A percentile compares a stretch with the other conserved stretches of the same genome.
These are phyloP conservation scores for Nymphaea thermarum DNA, from an alignment of 164 flowering plant species.

Conservation along the genomic window DNA sequence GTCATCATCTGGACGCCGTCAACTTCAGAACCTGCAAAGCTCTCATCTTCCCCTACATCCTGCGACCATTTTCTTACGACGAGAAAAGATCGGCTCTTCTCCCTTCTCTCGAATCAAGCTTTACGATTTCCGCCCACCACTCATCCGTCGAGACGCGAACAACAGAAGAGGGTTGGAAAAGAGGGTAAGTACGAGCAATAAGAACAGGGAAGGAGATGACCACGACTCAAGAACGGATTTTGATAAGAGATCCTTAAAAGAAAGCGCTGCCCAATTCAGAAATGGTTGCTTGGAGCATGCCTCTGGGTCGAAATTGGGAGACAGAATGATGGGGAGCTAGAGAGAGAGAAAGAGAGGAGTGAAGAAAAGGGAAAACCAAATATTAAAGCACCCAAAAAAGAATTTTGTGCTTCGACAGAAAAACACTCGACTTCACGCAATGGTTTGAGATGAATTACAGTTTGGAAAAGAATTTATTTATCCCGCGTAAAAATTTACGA, in stretches of 20 bases:
- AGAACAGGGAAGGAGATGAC: background rate
- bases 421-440: too few species aligned
- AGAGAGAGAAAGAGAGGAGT: background rate
- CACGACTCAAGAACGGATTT: background rate
- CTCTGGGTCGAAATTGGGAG: background rate
- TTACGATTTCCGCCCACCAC: background rate
- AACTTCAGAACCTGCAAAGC: conserved; percentile 6
- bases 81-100: background rate
- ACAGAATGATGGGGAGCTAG: background rate
- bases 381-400: too few species aligned
- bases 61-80: background rate
- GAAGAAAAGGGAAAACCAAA: background rate
- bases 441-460: too few species aligned
- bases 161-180: too few species aligned
- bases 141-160: too few species aligned
- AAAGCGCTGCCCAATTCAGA: background rate
- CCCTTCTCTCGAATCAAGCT: background rate
- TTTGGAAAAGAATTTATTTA: too few species aligned
- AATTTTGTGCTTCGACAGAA: too few species aligned
- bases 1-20: conserved; percentile 23
- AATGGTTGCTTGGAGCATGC: background rate
- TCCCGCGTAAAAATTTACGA: too few species aligned
- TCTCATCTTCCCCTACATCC: background rate
- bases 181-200: too few species aligned
- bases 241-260: background rate